These are phyloP conservation scores for Exophiala sp. DNA, from an alignment of 2,329 filamentous ascomycete species.

Conservation along the genomic window DNA sequence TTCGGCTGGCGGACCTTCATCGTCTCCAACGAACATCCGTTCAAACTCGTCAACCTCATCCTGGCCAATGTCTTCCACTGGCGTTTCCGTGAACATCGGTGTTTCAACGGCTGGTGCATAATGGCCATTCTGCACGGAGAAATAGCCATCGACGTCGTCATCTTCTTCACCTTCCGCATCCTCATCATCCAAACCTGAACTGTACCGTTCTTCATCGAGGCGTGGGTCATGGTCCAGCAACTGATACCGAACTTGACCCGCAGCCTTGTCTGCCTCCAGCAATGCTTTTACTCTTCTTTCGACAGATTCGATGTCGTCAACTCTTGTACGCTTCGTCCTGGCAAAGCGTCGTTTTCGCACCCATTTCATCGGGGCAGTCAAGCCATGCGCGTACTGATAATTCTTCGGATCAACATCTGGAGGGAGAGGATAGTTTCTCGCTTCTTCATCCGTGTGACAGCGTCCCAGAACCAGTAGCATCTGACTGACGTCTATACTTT, in stretches of 20 bases:
- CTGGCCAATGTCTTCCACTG: constrained; percentile 33
- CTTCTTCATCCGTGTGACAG: constrained; percentile 65
- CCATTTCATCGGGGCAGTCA: constrained; percentile 85
- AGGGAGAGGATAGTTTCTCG: constrained; percentile 65
- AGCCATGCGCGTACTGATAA: constrained; percentile 76
- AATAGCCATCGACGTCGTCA: constrained; percentile 32
- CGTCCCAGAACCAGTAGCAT: constrained; percentile 77
- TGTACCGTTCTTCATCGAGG: constrained; percentile 38
- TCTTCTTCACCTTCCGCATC: constrained; percentile 50
- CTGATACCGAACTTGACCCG: constrained; percentile 60
- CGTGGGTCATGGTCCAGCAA: constrained; percentile 55
- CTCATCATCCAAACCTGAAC: constrained; percentile 47
- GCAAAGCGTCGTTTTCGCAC: constrained; percentile 73
- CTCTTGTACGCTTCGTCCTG: constrained; percentile 69
- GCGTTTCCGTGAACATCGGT: constrained; percentile 18
- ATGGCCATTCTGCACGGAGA: constrained; percentile 22
- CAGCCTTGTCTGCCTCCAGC: constrained; percentile 64
- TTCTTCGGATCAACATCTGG: constrained; percentile 64
- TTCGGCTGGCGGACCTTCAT: constrained; percentile 31
- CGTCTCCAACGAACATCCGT: constrained; percentile 32
- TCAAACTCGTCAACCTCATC: constrained; percentile 34
- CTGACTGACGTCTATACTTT: constrained; percentile 82
- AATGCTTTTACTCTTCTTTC: constrained; percentile 75
- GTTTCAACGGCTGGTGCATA: constrained; percentile 34
- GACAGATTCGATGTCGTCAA: constrained; percentile 80